These are phyloP conservation scores for Tolypocladium tundrense DNA, from an alignment of 2,329 filamentous ascomycete species.

Conservation along the genomic window DNA sequence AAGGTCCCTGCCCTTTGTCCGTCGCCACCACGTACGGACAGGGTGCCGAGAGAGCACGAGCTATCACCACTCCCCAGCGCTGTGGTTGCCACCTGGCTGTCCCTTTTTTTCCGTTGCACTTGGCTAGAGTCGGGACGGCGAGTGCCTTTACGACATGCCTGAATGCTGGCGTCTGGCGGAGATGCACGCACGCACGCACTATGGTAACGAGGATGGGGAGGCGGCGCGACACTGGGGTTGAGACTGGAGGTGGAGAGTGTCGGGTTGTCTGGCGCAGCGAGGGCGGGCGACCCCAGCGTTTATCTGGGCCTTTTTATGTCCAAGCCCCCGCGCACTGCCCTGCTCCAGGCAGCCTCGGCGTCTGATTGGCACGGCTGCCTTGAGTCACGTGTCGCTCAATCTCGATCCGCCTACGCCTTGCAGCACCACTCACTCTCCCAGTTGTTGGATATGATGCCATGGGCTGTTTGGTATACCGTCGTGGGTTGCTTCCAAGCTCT, in stretches of 20 bases:
- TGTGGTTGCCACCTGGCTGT: not conserved
- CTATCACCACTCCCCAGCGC: not conserved
- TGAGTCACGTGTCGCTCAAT: not conserved
- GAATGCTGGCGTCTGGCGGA: not conserved
- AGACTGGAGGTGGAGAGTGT: not conserved
- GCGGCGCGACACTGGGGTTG: not conserved
- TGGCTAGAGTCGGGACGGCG: not conserved
- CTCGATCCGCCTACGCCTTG: not conserved
- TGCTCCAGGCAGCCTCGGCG: not conserved
- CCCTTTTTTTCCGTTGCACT: not conserved
- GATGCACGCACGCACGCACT: not conserved
- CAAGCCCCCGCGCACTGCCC: not conserved
- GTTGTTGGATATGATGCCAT: not conserved
- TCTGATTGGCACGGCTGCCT: not conserved
- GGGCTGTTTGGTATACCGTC: not conserved
- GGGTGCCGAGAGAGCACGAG: not conserved
- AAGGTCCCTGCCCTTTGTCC: conserved; percentile 9
- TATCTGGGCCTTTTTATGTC: conserved; percentile 1
- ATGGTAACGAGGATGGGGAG: not conserved
- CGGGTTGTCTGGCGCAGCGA: not conserved
- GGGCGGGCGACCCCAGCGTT: not conserved
- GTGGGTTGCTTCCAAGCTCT: not conserved
- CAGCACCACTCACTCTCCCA: not conserved
- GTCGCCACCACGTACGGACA: not conserved
- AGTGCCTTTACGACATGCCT: not conserved